These are phyloP conservation scores for Favolaschia claudopus DNA, from an alignment of 768 basidiomycete species.

Conservation along the genomic window DNA sequence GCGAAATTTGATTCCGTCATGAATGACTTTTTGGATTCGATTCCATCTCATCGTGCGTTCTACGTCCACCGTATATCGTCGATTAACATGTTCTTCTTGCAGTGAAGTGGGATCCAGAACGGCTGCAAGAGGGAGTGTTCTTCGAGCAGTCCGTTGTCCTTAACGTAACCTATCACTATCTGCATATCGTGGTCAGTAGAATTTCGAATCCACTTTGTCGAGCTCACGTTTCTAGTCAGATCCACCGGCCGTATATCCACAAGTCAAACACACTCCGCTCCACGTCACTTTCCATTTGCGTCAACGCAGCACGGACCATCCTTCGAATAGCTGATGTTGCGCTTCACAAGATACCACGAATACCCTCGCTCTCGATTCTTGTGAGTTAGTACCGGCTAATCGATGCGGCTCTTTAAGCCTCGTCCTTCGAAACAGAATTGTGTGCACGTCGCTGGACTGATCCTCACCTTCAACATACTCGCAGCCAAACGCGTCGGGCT, in stretches of 20 bases:
- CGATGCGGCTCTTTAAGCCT: no score
- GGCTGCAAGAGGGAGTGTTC: not conserved
- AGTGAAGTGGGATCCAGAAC: slow-evolving; percentile 4
- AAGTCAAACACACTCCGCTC: not conserved
- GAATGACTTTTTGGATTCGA: not conserved
- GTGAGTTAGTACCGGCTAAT: not conserved
- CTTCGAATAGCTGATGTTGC: not conserved
- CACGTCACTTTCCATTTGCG: slow-evolving; percentile 1
- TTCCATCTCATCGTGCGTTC: slow-evolving; percentile 1
- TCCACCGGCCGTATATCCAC: not conserved
- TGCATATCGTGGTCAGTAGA: not conserved
- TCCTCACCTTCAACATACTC: not conserved
- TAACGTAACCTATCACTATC: not conserved
- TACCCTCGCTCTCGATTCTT: not conserved
- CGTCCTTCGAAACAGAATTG: no score
- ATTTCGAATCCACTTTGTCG: not conserved
- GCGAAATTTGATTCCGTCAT: slow-evolving; percentile 1
- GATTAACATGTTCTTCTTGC: not conserved
- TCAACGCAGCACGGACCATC: not conserved
- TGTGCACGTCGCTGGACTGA: not conserved
- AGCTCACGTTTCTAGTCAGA: not conserved
- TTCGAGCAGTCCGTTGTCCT: not conserved
- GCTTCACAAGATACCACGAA: not conserved
- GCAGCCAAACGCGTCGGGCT: not conserved
- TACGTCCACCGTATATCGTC: not conserved